Conservation (phyloP, 805 yeast genomes). For the Saccharomycopsis oosterbeekiorum region DNA sequence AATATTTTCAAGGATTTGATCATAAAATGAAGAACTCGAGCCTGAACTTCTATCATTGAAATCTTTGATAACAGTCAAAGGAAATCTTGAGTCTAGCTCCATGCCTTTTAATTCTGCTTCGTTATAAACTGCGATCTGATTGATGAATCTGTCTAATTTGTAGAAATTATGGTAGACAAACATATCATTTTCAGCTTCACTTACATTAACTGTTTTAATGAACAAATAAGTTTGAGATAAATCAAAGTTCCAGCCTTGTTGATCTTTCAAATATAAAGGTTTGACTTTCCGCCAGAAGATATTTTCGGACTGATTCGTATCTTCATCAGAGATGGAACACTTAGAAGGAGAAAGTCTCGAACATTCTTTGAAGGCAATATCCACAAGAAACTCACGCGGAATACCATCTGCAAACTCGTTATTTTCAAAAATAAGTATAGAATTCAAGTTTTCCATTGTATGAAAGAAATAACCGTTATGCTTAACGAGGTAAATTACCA, state of each 20-base stretch:
- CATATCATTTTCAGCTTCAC: conserved; percentile 12
- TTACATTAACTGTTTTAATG: conserved; percentile 10
- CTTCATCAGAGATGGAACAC: conserved; percentile 11
- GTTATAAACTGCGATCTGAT: conserved; percentile 13
- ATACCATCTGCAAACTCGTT: conserved; percentile 33
- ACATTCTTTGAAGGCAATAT: conserved; percentile 13
- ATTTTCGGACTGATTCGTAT: conserved; percentile 6
- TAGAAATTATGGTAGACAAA: conserved; percentile 7
- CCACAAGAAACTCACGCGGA: conserved; percentile 12
- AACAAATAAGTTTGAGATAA: conserved; percentile 9
- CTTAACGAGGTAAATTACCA: neutral
- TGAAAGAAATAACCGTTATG: neutral
- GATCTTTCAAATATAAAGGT: conserved; percentile 8
- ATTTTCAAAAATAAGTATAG: conserved; percentile 28
- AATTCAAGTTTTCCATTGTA: neutral
- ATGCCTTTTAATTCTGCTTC: neutral
- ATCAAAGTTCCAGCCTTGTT: conserved; percentile 13
- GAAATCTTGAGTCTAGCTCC: neutral
- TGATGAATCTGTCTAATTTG: conserved; percentile 8
- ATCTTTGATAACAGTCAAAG: conserved; percentile 7
- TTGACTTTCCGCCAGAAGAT: conserved; percentile 14
- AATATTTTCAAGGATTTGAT: conserved; percentile 9
- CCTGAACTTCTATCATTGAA: neutral
- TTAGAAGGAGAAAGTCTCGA: neutral
- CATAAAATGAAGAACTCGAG: conserved; percentile 11